Evolutionary conservation across 148 eudicot genomes (phyloP).

Genomic region (Oxyria digyna): DNA sequence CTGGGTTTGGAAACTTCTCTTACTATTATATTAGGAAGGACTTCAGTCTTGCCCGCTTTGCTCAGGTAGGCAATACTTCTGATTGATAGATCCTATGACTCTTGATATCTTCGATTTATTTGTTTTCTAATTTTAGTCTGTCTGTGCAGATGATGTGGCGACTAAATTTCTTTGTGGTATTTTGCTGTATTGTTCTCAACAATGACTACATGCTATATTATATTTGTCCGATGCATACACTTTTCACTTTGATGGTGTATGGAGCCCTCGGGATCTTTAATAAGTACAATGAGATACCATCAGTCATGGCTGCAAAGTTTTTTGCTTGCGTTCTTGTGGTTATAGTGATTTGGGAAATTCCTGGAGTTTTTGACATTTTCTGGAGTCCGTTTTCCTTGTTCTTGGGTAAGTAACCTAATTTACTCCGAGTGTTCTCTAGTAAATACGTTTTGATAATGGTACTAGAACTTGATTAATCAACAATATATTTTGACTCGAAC

Average conservation of each 20-base stretch:
- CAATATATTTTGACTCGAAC: background rate
- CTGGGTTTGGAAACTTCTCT: constrained; percentile 96
- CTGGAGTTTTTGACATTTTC: constrained; percentile 69
- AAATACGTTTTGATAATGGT: background rate
- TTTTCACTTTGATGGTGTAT: constrained; percentile 92
- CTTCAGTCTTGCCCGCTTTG: constrained; percentile 77
- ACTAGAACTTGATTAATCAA: background rate
- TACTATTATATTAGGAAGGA: constrained; percentile 90
- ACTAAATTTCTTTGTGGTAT: constrained; percentile 79
- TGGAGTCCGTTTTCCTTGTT: constrained; percentile 72
- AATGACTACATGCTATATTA: constrained; percentile 90
- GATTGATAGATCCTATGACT: background rate
- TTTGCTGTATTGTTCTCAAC: constrained; percentile 74
- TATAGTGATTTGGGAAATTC: constrained; percentile 78
- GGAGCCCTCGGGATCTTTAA: constrained; percentile 87
- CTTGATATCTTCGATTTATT: background rate
- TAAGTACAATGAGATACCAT: constrained; percentile 76
- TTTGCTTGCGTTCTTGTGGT: constrained; percentile 66
- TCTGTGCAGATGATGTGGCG: constrained; percentile 97
- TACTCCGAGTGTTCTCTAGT: background rate
- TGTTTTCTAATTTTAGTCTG: constrained; percentile 2
- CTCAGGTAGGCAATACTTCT: constrained; percentile 45
- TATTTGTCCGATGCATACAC: constrained; percentile 95
- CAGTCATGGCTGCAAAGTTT: constrained; percentile 69
- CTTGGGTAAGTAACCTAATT: constrained; percentile 41